These are phyloP conservation scores for Globisporangium mamillatum DNA, from an alignment of 352 stramenopile species.

Conservation along the genomic window DNA sequence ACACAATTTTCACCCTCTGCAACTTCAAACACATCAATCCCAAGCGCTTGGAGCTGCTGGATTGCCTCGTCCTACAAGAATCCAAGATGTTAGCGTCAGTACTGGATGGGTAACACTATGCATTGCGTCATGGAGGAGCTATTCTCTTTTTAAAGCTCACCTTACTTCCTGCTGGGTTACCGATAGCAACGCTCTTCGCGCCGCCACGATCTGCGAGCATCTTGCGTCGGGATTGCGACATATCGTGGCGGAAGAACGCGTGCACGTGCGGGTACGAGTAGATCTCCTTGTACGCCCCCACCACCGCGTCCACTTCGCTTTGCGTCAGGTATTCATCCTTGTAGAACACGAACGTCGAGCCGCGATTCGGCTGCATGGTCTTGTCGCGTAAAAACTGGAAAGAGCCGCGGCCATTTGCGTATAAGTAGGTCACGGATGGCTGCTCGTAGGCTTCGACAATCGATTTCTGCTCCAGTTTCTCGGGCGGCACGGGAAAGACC, in stretches of 20 bases:
- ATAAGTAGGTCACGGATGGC: conserved; percentile 70
- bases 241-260: conserved; percentile 66
- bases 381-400: conserved; percentile 77
- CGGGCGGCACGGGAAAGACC: conserved; percentile 42
- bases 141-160: too few relatives aligned
- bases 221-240: conserved; percentile 57
- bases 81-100: neutral
- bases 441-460: conserved; percentile 68
- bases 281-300: conserved; percentile 83
- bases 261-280: conserved; percentile 79
- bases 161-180: conserved; percentile 35
- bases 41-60: conserved; percentile 71
- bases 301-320: conserved; percentile 68
- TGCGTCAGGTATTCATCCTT: conserved; percentile 80
- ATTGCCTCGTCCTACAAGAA: conserved; percentile 65
- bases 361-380: conserved; percentile 29
- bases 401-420: conserved; percentile 67
- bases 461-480: conserved; percentile 43
- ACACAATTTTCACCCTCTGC: conserved; percentile 50
- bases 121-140: too few relatives aligned
- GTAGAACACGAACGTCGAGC: conserved; percentile 78
- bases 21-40: conserved; percentile 81
- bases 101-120: too few relatives aligned
- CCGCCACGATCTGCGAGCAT: conserved; percentile 34
- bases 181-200: neutral